A percentile compares a stretch with the other conserved stretches of the same genome.
These are phyloP conservation scores for Peronospora belbahrii DNA, from an alignment of 352 stramenopile species.

Conservation along the genomic window DNA sequence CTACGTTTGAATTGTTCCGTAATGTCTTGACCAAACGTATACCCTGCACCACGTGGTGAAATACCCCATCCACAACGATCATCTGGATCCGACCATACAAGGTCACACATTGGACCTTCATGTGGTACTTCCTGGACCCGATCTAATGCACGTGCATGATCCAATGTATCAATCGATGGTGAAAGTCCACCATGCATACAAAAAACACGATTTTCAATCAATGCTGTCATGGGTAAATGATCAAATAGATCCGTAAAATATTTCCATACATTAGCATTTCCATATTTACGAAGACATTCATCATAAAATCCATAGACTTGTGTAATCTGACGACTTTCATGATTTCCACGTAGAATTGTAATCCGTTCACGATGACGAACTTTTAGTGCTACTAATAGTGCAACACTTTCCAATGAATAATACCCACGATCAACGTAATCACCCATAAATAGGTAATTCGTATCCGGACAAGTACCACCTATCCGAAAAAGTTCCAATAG, in stretches of 20 bases:
- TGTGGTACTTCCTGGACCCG: conserved; percentile 84
- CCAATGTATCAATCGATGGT: conserved; percentile 82
- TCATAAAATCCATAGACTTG: conserved; percentile 82
- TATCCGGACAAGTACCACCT: conserved; percentile 80
- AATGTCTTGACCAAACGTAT: conserved; percentile 85
- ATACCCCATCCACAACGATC: conserved; percentile 84
- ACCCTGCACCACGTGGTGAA: conserved; percentile 76
- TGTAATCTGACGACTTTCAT: conserved; percentile 78
- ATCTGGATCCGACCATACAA: conserved; percentile 86
- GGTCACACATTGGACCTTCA: conserved; percentile 82
- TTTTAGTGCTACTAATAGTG: conserved; percentile 78
- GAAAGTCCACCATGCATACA: conserved; percentile 87
- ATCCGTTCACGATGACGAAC: conserved; percentile 83
- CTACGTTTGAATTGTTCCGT: conserved; percentile 87
- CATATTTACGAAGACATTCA: conserved; percentile 92
- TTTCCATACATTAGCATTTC: conserved; percentile 89
- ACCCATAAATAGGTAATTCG: conserved; percentile 89
- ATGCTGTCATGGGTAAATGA: conserved; percentile 81
- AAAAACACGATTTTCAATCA: conserved; percentile 86
- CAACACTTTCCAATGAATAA: conserved; percentile 82
- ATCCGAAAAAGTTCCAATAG: conserved; percentile 86
- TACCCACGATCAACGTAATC: conserved; percentile 87
- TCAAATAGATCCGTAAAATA: conserved; percentile 89
- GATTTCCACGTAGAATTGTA: conserved; percentile 76
- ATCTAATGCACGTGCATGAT: conserved; percentile 77